phyloP scores from a whole-genome alignment of 257 asterid genomes.

The Agastache rugosa region DNA sequence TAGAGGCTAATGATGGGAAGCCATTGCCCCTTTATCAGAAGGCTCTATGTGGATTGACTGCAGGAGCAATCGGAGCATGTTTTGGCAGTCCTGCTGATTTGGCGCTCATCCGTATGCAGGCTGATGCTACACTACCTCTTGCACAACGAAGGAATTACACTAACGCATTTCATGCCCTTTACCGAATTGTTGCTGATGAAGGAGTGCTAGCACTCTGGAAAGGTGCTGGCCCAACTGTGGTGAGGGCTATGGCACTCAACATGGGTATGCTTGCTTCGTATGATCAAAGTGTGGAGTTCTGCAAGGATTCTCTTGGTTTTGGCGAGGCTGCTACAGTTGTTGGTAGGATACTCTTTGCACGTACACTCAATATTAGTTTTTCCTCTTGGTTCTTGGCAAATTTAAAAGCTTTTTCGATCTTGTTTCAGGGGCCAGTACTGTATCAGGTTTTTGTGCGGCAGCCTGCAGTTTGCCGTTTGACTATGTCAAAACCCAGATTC shows the following conservation, averaged over 20 bases:
- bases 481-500: slow-evolving; percentile 94
- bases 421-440: slow-evolving; percentile 83
- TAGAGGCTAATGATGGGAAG: slow-evolving; percentile 95
- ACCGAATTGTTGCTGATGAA: slow-evolving; percentile 80
- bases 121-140: slow-evolving; percentile 90
- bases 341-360: slow-evolving; percentile 52
- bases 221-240: slow-evolving; percentile 99
- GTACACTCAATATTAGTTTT: background rate
- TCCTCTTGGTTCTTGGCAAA: background rate
- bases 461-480: slow-evolving; percentile 99
- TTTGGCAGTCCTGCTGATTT: slow-evolving; percentile 97
- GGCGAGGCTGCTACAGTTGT: slow-evolving; percentile 82
- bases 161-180: slow-evolving; percentile 93
- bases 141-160: slow-evolving; percentile 91
- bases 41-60: slow-evolving; percentile 95
- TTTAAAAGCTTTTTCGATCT: background rate
- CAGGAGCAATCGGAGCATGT: slow-evolving; percentile 97
- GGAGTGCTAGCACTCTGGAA: slow-evolving; percentile 98
- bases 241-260: slow-evolving; percentile 98
- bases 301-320: slow-evolving; percentile 70
- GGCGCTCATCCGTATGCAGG: slow-evolving; percentile 99
- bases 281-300: slow-evolving; percentile 93
- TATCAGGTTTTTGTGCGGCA: slow-evolving; percentile 93
- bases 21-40: slow-evolving; percentile 94
- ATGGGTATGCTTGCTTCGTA: slow-evolving; percentile 99